A percentile compares a stretch with the other conserved stretches of the same genome.
Conservation (phyloP, 306 rosid species). For the Cicer yamashitae region DNA sequence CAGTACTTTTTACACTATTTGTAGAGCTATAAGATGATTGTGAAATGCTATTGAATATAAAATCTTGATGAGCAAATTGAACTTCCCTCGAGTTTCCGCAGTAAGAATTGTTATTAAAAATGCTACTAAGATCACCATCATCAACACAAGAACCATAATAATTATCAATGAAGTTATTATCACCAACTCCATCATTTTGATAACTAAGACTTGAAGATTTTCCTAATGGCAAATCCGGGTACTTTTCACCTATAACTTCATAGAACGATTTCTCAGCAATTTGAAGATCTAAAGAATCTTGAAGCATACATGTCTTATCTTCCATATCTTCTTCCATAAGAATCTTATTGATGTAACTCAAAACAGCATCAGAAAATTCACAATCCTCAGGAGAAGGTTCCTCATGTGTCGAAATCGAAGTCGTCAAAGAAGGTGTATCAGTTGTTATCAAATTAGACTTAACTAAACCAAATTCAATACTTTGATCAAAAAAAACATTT, state of each 20-base stretch:
- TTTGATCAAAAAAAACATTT: slow-evolving; percentile 51
- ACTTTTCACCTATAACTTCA: slow-evolving; percentile 84
- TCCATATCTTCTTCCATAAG: slow-evolving; percentile 98
- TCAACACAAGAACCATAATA: slow-evolving; percentile 43
- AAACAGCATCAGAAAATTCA: slow-evolving; percentile 86
- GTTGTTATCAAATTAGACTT: slow-evolving; percentile 47
- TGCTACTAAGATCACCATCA: slow-evolving; percentile 51
- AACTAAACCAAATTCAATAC: slow-evolving; percentile 50
- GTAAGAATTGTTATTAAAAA: slow-evolving; percentile 43
- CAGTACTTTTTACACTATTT: slow-evolving; percentile 54
- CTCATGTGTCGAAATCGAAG: slow-evolving; percentile 57
- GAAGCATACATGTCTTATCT: slow-evolving; percentile 82
- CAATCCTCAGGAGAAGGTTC: slow-evolving; percentile 83
- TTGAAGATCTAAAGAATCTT: slow-evolving; percentile 93
- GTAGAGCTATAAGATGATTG: slow-evolving; percentile 69
- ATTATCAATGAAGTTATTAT: slow-evolving; percentile 46
- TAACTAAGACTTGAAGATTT: slow-evolving; percentile 33
- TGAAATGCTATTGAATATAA: slow-evolving; percentile 49
- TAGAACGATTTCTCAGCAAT: slow-evolving; percentile 90
- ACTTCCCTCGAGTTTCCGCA: slow-evolving; percentile 47
- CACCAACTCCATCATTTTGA: slow-evolving; percentile 51
- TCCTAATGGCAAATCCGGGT: slow-evolving; percentile 69
- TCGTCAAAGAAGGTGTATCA: slow-evolving; percentile 48
- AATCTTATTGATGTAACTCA: slow-evolving; percentile 81
- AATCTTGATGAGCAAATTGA: slow-evolving; percentile 48